phyloP scores from a whole-genome alignment of 805 yeast species.

The Lachancea fermentati region DNA sequence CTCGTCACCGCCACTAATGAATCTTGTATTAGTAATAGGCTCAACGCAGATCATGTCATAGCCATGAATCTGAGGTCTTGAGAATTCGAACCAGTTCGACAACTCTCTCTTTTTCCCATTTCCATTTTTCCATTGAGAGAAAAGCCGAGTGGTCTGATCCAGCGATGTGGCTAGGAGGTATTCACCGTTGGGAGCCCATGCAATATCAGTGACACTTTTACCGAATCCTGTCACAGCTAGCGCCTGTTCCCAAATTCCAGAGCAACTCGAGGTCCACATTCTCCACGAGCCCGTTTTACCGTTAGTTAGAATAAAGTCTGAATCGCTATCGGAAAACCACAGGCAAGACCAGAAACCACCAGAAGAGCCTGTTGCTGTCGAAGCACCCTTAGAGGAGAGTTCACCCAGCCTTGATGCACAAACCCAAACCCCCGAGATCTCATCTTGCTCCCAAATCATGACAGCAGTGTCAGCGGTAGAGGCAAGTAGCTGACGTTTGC shows the following conservation, averaged over 20 bases:
- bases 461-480: constrained; percentile 90
- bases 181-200: constrained; percentile 66
- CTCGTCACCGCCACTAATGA: constrained; percentile 95
- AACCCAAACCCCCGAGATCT: constrained; percentile 83
- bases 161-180: constrained; percentile 72
- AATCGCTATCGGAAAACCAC: constrained; percentile 52
- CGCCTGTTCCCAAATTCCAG: constrained; percentile 38
- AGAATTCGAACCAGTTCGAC: constrained; percentile 78
- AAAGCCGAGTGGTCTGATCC: constrained; percentile 90
- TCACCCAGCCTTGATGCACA: constrained; percentile 82
- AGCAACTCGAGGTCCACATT: constrained; percentile 48
- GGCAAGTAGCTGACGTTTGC: constrained; percentile 57
- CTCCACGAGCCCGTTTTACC: constrained; percentile 95
- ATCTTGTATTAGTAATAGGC: constrained; percentile 52
- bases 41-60: constrained; percentile 87
- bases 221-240: constrained; percentile 73
- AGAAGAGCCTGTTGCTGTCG: constrained; percentile 94
- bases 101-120: constrained; percentile 25
- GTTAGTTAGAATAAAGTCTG: constrained; percentile 62
- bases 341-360: constrained; percentile 65
- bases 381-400: constrained; percentile 90
- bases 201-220: constrained; percentile 66
- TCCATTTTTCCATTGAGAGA: constrained; percentile 52
- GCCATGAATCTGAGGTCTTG: constrained; percentile 97
- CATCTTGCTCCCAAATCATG: constrained; percentile 92